A percentile compares a stretch with the other conserved stretches of the same genome.
Evolutionary conservation across 2,329 filamentous ascomycete species (phyloP).

Genomic region (Botrytis medusae): DNA sequence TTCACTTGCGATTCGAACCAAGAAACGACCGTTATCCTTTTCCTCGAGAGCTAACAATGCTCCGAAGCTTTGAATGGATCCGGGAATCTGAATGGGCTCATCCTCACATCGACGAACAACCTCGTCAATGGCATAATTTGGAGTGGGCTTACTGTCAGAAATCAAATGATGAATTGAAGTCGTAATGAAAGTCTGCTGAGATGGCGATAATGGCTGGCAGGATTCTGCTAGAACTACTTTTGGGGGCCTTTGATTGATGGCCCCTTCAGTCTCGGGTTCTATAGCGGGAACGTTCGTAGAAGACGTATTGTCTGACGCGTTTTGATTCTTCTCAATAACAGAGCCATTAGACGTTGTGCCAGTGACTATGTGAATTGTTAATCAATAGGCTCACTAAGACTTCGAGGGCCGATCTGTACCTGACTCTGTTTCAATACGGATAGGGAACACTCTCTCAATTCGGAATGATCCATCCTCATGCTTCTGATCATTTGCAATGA

Average conservation of each 20-base stretch:
- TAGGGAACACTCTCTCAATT: constrained; percentile 22
- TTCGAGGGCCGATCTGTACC: background rate
- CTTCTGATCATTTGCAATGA: background rate
- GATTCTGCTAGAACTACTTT: constrained; percentile 4
- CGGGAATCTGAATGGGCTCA: constrained; percentile 75
- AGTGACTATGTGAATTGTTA: background rate
- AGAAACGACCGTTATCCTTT: constrained; percentile 63
- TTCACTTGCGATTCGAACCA: constrained; percentile 75
- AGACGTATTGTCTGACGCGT: background rate
- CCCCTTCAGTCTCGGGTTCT: background rate
- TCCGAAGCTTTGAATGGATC: constrained; percentile 68
- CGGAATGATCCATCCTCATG: background rate
- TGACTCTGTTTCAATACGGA: constrained; percentile 19
- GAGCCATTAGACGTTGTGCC: too few species aligned
- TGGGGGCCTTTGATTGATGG: constrained; percentile 2
- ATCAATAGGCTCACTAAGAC: background rate
- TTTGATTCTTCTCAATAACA: background rate
- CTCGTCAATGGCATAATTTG: background rate
- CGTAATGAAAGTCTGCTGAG: constrained; percentile 1
- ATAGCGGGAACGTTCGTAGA: background rate
- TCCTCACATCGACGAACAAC: constrained; percentile 67
- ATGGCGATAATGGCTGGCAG: background rate
- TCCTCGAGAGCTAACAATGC: constrained; percentile 74
- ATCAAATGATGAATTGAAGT: constrained; percentile 12
- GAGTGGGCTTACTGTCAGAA: background rate